These are phyloP conservation scores for Cardiospermum halicacabum DNA, from an alignment of 345 rosid genomes.

Conservation along the genomic window DNA sequence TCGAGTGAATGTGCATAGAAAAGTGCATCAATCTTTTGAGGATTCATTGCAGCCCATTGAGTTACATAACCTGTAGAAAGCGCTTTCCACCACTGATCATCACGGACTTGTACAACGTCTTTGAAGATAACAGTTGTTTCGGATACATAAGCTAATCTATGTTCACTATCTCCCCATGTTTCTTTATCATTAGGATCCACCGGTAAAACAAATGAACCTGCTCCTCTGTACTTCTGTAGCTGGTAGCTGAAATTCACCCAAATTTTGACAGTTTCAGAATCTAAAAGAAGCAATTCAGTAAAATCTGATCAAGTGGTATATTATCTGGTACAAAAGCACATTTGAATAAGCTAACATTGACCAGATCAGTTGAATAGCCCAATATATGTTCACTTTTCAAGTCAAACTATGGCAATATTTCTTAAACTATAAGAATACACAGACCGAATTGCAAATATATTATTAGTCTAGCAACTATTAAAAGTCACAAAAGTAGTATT, in stretches of 20 bases:
- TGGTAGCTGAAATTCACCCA: constrained; percentile 63
- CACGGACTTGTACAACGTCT: constrained; percentile 84
- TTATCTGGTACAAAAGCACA: no score
- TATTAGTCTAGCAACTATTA: background rate
- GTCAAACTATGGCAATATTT: constrained; percentile 2
- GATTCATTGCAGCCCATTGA: constrained; percentile 96
- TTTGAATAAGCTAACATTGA: constrained; percentile 16
- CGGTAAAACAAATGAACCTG: constrained; percentile 89
- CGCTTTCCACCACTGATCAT: constrained; percentile 98
- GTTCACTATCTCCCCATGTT: constrained; percentile 99
- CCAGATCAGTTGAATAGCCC: constrained; percentile 29
- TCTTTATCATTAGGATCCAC: constrained; percentile 81
- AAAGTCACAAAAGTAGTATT: background rate
- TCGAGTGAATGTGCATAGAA: constrained; percentile 82
- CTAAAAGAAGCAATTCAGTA: background rate
- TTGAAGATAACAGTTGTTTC: constrained; percentile 98
- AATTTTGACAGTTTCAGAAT: constrained; percentile 10
- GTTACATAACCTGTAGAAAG: constrained; percentile 81
- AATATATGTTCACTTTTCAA: constrained; percentile 6
- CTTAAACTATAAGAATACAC: background rate
- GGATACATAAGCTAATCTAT: constrained; percentile 87
- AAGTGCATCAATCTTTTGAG: constrained; percentile 89
- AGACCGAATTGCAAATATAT: background rate
- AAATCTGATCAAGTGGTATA: background rate
- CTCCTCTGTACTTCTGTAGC: constrained; percentile 93